Base-by-base conservation (phyloP, 177 flowering plant species). In the Vitis hybrid region DNA sequence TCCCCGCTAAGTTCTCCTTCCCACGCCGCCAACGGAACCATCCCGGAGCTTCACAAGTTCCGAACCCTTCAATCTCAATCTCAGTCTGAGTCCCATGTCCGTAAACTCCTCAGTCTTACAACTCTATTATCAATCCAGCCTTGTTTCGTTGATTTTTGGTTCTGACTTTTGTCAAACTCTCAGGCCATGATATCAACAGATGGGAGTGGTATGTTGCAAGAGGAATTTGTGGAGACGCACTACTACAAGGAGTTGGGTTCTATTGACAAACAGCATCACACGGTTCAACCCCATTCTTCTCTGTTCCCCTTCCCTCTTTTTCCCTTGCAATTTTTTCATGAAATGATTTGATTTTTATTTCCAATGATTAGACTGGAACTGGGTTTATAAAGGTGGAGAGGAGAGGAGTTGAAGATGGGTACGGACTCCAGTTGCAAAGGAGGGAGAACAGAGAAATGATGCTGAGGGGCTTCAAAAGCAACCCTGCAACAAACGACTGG, bases 401-500 rank as follows among this genome's bases (percentile, higher is more conserved):
- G 16, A 80, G 73, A 68, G 77, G 33, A 45, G 51, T 52, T 20
- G 83, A 68, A 51, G 65, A 78, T 48, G 78, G 53, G 10, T 67
- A 55, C 20, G 66, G 19, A 22, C 51, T 77, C 64, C 69, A 64
- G 12, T 20, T 79, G 56, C 73, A 39, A 7, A 39, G 45, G 45
- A 39, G 45, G 45, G 53, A 6, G 49, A 31, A 4, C 52, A 52
- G 22, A 33, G 51, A 39, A 45, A 13, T 3, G 76, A 14, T 14
- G 67, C 29, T 39, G 6, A 39, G 45, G 45, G 45, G 45, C 45
- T 39, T 39, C 45, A 39, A 39, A 39, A 39, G 45, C 73, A 89
- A 89, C 72, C 93, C 91, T 16, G 93, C 93, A 39, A 87, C 85
- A 13, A 89, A 87, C 63, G 91, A 87, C 26, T 89, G 93, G 93